phyloP scores from a whole-genome alignment of 2,329 filamentous ascomycete species.

The Talaromyces islandicus region DNA sequence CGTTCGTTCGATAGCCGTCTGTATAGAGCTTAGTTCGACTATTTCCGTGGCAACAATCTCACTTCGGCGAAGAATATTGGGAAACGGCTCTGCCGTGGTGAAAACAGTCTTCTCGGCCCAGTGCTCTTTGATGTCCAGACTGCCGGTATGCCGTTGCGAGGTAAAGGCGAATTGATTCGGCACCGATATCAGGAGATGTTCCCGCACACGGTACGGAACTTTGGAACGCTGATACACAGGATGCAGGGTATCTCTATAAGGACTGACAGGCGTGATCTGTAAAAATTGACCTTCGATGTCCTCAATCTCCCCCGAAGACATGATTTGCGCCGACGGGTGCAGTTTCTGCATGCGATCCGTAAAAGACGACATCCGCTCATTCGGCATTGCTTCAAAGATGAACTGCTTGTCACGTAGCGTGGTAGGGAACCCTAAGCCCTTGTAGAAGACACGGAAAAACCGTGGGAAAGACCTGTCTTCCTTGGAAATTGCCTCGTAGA shows the following conservation, averaged over 20 bases:
- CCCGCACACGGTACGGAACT: conserved; percentile 74
- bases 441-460: conserved; percentile 88
- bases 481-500: conserved; percentile 83
- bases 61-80: conserved; percentile 81
- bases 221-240: conserved; percentile 84
- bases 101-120: conserved; percentile 80
- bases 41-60: conserved; percentile 70
- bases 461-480: conserved; percentile 71
- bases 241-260: conserved; percentile 75
- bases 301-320: conserved; percentile 63
- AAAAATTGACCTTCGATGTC: conserved; percentile 89
- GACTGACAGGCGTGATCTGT: conserved; percentile 71
- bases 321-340: conserved; percentile 77
- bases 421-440: conserved; percentile 78
- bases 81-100: conserved; percentile 78
- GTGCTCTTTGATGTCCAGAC: conserved; percentile 63
- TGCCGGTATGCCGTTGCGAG: conserved; percentile 62
- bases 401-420: conserved; percentile 84
- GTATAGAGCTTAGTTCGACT: conserved; percentile 63
- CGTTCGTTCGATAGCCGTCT: conserved; percentile 87
- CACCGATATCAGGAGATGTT: conserved; percentile 73
- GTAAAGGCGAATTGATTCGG: conserved; percentile 76
- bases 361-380: conserved; percentile 73
- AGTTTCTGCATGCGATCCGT: conserved; percentile 89
- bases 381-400: conserved; percentile 76